Evolutionary conservation across 2,329 filamentous ascomycete genomes (phyloP).

Genomic region (Hymenoscyphus occultus): DNA sequence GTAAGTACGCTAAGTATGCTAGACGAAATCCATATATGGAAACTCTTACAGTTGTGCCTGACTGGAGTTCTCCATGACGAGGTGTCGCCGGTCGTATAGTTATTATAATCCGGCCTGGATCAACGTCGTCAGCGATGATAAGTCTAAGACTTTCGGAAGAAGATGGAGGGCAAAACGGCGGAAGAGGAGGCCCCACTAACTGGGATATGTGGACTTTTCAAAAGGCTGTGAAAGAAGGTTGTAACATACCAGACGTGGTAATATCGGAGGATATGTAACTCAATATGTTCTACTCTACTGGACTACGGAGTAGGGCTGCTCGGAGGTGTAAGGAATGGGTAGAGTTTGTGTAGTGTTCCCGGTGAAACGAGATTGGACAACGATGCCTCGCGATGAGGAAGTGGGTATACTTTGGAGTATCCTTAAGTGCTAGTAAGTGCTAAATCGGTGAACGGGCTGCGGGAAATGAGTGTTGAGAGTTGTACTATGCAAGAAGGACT

Average conservation of each 20-base stretch:
- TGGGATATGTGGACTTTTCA: slow-evolving; percentile 21
- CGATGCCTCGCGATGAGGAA: slow-evolving; percentile 42
- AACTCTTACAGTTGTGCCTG: slow-evolving; percentile 52
- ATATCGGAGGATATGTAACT: slow-evolving; percentile 34
- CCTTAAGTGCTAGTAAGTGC: slow-evolving; percentile 16
- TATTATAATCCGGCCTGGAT: slow-evolving; percentile 29
- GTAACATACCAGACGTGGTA: slow-evolving; percentile 34
- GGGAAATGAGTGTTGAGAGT: slow-evolving; percentile 43
- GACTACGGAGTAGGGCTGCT: slow-evolving; percentile 31
- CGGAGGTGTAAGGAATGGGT: slow-evolving; percentile 40
- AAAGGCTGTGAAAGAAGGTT: slow-evolving; percentile 21
- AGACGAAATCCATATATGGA: slow-evolving; percentile 27
- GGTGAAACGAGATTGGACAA: slow-evolving; percentile 38
- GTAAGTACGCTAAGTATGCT: slow-evolving; percentile 38
- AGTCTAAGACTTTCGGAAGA: slow-evolving; percentile 21
- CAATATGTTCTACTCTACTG: slow-evolving; percentile 41
- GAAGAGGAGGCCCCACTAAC: slow-evolving; percentile 25
- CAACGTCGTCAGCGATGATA: slow-evolving; percentile 36
- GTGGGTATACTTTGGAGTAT: slow-evolving; percentile 37
- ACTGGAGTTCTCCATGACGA: slow-evolving; percentile 48
- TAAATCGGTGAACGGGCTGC: slow-evolving; percentile 24
- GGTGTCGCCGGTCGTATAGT: slow-evolving; percentile 29
- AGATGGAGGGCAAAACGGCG: slow-evolving; percentile 23
- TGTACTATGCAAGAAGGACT: slow-evolving; percentile 39
- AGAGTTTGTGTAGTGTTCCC: slow-evolving; percentile 37